These are phyloP conservation scores for Ampelocalamus luodianensis DNA, from an alignment of 176 grass and related monocot genomes.

Conservation along the genomic window DNA sequence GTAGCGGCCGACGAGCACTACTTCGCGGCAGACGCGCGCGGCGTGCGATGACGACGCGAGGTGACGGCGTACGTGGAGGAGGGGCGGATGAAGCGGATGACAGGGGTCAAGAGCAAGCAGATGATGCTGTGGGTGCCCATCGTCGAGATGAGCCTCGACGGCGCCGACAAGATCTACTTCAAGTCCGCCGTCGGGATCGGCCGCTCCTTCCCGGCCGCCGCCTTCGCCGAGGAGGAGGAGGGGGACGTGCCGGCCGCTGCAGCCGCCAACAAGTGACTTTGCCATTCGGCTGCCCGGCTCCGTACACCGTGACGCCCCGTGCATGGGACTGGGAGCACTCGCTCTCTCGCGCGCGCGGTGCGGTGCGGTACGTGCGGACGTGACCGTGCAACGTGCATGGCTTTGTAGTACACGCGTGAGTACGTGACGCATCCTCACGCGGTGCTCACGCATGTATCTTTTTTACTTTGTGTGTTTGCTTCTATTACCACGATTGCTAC, in stretches of 20 bases:
- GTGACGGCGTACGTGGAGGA: slow-evolving; percentile 94
- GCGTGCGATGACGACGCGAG: slow-evolving; percentile 76
- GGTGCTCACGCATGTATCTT: background rate
- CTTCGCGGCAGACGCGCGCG: slow-evolving; percentile 66
- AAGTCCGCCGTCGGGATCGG: slow-evolving; percentile 82
- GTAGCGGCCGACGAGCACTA: slow-evolving; percentile 74
- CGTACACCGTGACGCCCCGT: background rate
- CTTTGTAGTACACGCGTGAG: background rate
- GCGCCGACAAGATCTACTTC: slow-evolving; percentile 68
- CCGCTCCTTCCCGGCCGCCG: slow-evolving; percentile 65
- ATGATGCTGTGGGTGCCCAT: slow-evolving; percentile 92
- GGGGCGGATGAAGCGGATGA: slow-evolving; percentile 84
- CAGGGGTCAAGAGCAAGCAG: slow-evolving; percentile 83
- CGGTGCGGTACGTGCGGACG: background rate
- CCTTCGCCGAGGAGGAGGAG: slow-evolving; percentile 58
- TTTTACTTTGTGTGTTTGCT: background rate
- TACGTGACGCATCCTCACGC: background rate
- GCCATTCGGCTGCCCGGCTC: background rate
- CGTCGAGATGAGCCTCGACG: slow-evolving; percentile 80
- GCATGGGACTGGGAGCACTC: background rate
- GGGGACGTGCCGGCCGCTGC: background rate
- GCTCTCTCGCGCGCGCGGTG: no score
- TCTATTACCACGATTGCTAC: background rate
- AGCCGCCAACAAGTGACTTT: background rate
- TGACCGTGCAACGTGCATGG: background rate